Conservation (phyloP, 345 rosid species). For the Anastatica hierochuntica region DNA sequence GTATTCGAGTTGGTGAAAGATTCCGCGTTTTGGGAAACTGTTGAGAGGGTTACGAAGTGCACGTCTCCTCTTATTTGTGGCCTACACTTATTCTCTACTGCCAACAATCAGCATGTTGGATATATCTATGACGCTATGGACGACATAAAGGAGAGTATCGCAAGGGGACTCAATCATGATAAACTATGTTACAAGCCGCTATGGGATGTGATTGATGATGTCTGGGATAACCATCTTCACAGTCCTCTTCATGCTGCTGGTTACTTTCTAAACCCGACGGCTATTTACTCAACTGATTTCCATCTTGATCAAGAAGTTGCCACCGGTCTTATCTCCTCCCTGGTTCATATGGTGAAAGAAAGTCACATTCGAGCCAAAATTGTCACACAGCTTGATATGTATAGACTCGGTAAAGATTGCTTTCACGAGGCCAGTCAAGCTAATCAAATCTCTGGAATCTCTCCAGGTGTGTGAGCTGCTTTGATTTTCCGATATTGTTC, state of each 20-base stretch:
- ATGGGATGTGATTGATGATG: conserved; percentile 54
- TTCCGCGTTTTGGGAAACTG: conserved; percentile 39
- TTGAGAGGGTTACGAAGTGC: conserved; percentile 35
- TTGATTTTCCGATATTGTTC: not conserved
- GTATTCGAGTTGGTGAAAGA: conserved; percentile 29
- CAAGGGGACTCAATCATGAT: conserved; percentile 18
- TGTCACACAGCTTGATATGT: conserved; percentile 33
- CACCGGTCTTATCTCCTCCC: conserved; percentile 33
- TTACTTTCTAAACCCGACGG: conserved; percentile 46
- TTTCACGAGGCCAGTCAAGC: conserved; percentile 35
- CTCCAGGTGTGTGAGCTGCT: conserved; percentile 34
- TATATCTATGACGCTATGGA: conserved; percentile 55
- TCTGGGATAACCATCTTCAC: conserved; percentile 41
- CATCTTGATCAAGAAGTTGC: conserved; percentile 36
- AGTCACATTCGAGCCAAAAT: conserved; percentile 19
- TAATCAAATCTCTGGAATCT: conserved; percentile 22
- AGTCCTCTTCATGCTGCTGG: conserved; percentile 64
- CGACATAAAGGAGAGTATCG: conserved; percentile 44
- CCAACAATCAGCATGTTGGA: conserved; percentile 37
- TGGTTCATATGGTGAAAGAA: conserved; percentile 33
- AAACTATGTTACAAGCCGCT: conserved; percentile 28
- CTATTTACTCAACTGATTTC: conserved; percentile 44
- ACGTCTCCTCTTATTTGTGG: conserved; percentile 37
- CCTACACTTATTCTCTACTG: conserved; percentile 24
- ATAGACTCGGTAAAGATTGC: conserved; percentile 29